Evolutionary conservation across 2,329 filamentous ascomycete genomes (phyloP).

Genomic region (Nemania sp.): DNA sequence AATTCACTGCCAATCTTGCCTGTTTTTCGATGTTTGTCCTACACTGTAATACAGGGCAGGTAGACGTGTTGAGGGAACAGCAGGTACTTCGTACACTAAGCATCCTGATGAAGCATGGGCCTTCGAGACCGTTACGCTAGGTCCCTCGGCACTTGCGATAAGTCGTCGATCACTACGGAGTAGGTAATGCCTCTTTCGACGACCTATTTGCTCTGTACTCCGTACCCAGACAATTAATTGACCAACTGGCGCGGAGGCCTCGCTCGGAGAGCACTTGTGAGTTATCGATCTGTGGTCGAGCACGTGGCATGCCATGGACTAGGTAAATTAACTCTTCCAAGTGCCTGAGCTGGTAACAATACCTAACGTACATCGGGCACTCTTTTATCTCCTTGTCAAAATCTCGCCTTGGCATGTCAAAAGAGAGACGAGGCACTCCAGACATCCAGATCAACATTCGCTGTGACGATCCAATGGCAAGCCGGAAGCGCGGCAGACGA

Average conservation of each 20-base stretch:
- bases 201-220: not conserved
- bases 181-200: slow-evolving; percentile 6
- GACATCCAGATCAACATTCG: too few relatives aligned
- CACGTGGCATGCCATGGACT: slow-evolving; percentile 14
- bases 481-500: too few relatives aligned
- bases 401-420: too few relatives aligned
- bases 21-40: not conserved
- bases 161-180: slow-evolving; percentile 5
- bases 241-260: not conserved
- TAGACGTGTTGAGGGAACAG: too few relatives aligned
- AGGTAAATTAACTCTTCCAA: not conserved
- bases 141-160: slow-evolving; percentile 15
- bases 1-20: slow-evolving; percentile 2
- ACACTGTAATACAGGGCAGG: not conserved
- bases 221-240: too few relatives aligned
- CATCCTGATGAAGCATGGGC: not conserved
- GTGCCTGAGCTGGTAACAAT: not conserved
- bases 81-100: too few relatives aligned
- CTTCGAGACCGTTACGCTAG: slow-evolving; percentile 1
- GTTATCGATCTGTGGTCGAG: not conserved
- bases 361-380: too few relatives aligned
- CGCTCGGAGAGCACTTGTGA: slow-evolving; percentile 4
- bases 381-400: too few relatives aligned
- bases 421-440: not conserved
- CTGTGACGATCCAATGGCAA: too few relatives aligned